Percentiles rank a stretch among this genome's conserved stretches.
Conservation (phyloP, 2,329 filamentous ascomycete genomes). For the Tolypocladium inflatum region DNA sequence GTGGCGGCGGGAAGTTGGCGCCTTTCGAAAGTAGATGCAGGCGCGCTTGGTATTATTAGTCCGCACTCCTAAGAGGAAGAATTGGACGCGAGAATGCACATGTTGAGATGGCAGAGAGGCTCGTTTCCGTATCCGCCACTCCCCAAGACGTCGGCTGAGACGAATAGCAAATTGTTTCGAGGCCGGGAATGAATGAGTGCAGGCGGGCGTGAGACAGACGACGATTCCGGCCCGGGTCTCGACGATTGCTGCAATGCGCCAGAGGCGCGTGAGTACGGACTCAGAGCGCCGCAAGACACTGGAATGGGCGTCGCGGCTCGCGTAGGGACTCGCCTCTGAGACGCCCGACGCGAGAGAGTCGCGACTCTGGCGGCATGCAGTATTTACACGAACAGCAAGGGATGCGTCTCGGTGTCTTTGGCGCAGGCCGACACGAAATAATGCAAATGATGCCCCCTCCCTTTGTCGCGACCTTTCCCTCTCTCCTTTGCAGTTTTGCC, state of each 20-base stretch:
- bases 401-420: neutral
- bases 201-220: no score
- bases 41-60: neutral
- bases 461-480: neutral
- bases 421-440: neutral
- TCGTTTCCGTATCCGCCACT: neutral
- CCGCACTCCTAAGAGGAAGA: no score
- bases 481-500: neutral
- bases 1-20: conserved; percentile 62
- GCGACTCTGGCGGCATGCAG: neutral
- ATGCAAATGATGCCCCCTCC: neutral
- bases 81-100: neutral
- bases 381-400: neutral
- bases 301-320: neutral
- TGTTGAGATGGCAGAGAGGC: neutral
- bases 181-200: neutral
- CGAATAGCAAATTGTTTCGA: neutral
- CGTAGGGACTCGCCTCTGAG: neutral
- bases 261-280: neutral
- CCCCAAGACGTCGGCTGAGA: neutral
- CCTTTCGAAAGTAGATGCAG: conserved; percentile 41
- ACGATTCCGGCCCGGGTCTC: neutral
- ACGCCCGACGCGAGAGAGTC: neutral
- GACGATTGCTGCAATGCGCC: neutral
- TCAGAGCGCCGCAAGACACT: neutral